phyloP scores from a whole-genome alignment of 2,329 filamentous ascomycete genomes.

The Pseudopithomyces chartarum region DNA sequence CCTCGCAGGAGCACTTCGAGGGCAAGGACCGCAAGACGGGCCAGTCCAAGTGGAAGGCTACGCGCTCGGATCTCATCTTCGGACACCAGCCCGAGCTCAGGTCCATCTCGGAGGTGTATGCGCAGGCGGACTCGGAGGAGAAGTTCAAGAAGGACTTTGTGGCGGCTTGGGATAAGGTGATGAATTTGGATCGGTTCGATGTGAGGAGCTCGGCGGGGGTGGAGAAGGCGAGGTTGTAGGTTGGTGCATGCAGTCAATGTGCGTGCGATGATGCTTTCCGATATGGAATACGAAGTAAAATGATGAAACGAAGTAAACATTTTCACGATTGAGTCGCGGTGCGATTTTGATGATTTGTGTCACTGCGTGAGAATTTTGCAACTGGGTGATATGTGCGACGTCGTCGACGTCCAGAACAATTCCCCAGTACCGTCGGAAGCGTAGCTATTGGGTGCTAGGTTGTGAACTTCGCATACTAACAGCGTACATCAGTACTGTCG shows the following conservation, averaged over 20 bases:
- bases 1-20: constrained; percentile 62
- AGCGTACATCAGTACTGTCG: too few species aligned
- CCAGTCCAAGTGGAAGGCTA: constrained; percentile 70
- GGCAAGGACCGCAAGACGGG: constrained; percentile 70
- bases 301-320: background rate
- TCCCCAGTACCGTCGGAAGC: too few species aligned
- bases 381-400: too few species aligned
- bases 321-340: background rate
- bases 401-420: too few species aligned
- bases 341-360: too few species aligned
- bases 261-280: background rate
- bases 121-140: constrained; percentile 60
- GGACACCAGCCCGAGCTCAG: constrained; percentile 77
- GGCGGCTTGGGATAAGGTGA: constrained; percentile 73
- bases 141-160: constrained; percentile 76
- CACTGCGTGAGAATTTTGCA: too few species aligned
- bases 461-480: too few species aligned
- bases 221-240: constrained; percentile 17
- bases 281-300: background rate
- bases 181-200: constrained; percentile 75
- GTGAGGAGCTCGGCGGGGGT: constrained; percentile 36
- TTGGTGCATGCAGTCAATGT: background rate
- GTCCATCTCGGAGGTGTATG: constrained; percentile 73
- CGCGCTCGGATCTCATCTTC: constrained; percentile 71
- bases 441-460: too few species aligned